Conservation (phyloP, 306 rosid genomes). For the Castanea crenata region DNA sequence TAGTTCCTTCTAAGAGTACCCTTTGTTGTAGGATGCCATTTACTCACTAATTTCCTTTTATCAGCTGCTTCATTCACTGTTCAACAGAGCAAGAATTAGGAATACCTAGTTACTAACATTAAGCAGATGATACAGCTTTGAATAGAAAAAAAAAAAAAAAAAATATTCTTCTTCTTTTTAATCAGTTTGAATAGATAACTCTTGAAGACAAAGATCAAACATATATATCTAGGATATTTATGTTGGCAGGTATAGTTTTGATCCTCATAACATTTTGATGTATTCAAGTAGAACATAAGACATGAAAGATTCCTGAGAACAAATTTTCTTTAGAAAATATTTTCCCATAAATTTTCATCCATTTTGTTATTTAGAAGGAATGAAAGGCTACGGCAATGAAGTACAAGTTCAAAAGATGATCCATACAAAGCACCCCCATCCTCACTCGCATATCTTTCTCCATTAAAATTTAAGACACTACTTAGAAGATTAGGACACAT, state of each 20-base stretch:
- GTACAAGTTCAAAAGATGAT: neutral
- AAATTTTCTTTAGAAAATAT: neutral
- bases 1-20: conserved; percentile 94
- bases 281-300: neutral
- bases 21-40: conserved; percentile 98
- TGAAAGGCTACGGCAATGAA: neutral
- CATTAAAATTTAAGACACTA: neutral
- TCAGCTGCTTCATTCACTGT: conserved; percentile 49
- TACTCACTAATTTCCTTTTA: conserved; percentile 64
- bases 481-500: neutral
- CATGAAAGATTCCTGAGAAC: neutral
- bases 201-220: neutral
- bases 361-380: neutral
- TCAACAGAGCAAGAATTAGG: neutral
- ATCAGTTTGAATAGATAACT: neutral
- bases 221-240: neutral
- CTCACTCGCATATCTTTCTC: neutral
- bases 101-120: neutral
- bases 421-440: neutral
- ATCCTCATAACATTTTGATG: neutral
- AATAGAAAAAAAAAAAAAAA: neutral
- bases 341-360: neutral
- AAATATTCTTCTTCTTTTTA: too few species aligned
- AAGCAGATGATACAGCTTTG: neutral
- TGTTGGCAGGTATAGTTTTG: neutral